Base-by-base conservation (phyloP, 2,329 filamentous ascomycete species). In the Stemphylium beticola region DNA sequence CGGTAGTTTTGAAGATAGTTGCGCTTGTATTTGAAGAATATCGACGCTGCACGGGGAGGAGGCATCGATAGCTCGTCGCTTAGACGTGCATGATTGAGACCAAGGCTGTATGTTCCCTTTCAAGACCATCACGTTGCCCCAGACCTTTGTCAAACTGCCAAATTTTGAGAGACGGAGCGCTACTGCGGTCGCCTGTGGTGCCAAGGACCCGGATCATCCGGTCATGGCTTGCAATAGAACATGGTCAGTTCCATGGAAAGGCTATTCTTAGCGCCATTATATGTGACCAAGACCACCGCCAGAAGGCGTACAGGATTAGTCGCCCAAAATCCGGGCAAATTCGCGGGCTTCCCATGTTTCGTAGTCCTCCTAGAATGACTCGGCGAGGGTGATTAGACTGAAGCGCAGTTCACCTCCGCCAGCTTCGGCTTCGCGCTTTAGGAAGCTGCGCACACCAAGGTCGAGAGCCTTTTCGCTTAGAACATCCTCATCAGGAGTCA, bases 381-480 rank as follows among this genome's bases (percentile, higher is more conserved):
- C 81, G 36, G 83, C 84, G 62, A 88, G 68, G 53, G 82, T 84
- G 49, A 88, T 82, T 50, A 88, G 69, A 74, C 85, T 87, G 73
- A 88, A 88, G 59, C 86, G 78, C 74, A 87, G 67, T 72, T 86
- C 84, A 11, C 84, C 85, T 4, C 80, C 83, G 43, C 79, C 79
- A 15, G 78, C 79, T 55, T 80, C 78, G 47, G 78, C 74, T 69
- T 87, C 86, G 22, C 81, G 78, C 72, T 81, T 82, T 70, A 88
- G 74, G 56, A 88, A 87, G 48, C 78, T 79, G 61, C 82, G 77
- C 1, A 87, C 82, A 2, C 93, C 92, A 67, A 92, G 74, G 29
- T 87, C 81, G 67, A 97, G 76, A 8, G 91, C 93, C 74, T 85
- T 87, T 52, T 89, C 82, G 72, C 90, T 92, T 53, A 82, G 69